Evolutionary conservation across 2,329 filamentous ascomycete genomes (phyloP).

Genomic region (Taxawa tesnikishii): DNA sequence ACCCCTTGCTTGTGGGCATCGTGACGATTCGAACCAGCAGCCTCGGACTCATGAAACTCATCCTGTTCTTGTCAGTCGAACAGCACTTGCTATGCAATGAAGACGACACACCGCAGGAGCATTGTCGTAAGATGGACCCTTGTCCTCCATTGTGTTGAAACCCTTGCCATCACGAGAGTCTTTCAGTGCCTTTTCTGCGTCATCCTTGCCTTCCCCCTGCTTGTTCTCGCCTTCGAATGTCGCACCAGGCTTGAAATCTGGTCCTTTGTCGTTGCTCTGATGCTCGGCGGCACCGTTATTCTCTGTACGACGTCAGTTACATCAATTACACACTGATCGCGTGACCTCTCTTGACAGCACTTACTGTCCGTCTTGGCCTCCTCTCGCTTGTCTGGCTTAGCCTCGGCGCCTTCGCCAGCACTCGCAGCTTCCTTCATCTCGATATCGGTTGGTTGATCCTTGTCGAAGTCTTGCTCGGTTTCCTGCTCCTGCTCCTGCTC

Average conservation of each 20-base stretch:
- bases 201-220: slow-evolving; percentile 15
- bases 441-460: slow-evolving; percentile 11
- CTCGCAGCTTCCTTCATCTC: slow-evolving; percentile 17
- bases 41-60: background rate
- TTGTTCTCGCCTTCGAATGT: slow-evolving; percentile 12
- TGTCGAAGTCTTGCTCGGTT: no score
- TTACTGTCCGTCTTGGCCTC: no score
- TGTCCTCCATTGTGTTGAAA: slow-evolving; percentile 6
- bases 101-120: no score
- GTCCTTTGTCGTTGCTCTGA: slow-evolving; percentile 3
- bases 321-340: no score
- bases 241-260: slow-evolving; percentile 8
- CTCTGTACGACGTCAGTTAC: no score
- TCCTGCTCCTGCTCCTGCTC: slow-evolving; percentile 16
- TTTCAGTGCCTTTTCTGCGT: slow-evolving; percentile 13
- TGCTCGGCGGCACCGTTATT: slow-evolving; percentile 4
- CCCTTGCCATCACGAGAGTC: slow-evolving; percentile 10
- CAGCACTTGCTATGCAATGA: no score
- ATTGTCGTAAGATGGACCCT: background rate
- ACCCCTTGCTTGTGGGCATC: background rate
- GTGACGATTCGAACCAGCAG: background rate
- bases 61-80: background rate
- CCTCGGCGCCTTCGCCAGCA: slow-evolving; percentile 4
- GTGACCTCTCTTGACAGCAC: no score
- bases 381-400: slow-evolving; percentile 9